Evolutionary conservation across 495 filamentous ascomycete genomes (phyloP).

Genomic region (Glarea lozoyensis): DNA sequence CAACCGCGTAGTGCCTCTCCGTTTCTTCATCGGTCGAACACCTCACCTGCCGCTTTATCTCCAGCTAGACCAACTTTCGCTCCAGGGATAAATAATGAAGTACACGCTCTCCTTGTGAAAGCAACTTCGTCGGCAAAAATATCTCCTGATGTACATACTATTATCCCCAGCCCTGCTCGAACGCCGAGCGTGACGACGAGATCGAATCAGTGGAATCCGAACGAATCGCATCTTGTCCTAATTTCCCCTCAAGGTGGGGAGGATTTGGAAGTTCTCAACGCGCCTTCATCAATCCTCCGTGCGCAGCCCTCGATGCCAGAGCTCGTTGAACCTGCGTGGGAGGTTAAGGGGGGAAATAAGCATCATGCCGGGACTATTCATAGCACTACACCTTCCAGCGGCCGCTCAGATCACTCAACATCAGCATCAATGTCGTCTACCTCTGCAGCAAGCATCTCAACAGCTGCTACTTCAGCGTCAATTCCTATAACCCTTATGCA

Average conservation of each 20-base stretch:
- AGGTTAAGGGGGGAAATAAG: constrained; percentile 32
- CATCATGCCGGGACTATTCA: background rate
- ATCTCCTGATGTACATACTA: too few species aligned
- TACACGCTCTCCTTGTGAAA: constrained; percentile 8
- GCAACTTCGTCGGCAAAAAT: too few species aligned
- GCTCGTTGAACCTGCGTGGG: constrained; percentile 38
- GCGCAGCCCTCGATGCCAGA: constrained; percentile 20
- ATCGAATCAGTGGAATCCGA: constrained; percentile 25
- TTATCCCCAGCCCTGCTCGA: too few species aligned
- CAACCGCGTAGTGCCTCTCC: constrained; percentile 33
- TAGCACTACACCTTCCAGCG: constrained; percentile 3
- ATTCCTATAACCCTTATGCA: too few species aligned
- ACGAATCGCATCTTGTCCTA: constrained; percentile 36
- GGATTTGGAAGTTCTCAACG: constrained; percentile 20
- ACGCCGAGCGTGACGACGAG: too few species aligned
- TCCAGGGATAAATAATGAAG: constrained; percentile 13
- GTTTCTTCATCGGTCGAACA: constrained; percentile 50
- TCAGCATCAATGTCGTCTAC: constrained; percentile 8
- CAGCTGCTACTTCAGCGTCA: constrained; percentile 3
- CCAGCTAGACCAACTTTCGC: constrained; percentile 26
- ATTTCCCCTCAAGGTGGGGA: constrained; percentile 34
- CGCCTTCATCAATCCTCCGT: constrained; percentile 6
- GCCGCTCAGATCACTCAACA: constrained; percentile 11
- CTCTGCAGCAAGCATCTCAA: constrained; percentile 12
- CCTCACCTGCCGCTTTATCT: constrained; percentile 43